phyloP scores from a whole-genome alignment of 2,329 filamentous ascomycete genomes.

The Talaromyces sp. region DNA sequence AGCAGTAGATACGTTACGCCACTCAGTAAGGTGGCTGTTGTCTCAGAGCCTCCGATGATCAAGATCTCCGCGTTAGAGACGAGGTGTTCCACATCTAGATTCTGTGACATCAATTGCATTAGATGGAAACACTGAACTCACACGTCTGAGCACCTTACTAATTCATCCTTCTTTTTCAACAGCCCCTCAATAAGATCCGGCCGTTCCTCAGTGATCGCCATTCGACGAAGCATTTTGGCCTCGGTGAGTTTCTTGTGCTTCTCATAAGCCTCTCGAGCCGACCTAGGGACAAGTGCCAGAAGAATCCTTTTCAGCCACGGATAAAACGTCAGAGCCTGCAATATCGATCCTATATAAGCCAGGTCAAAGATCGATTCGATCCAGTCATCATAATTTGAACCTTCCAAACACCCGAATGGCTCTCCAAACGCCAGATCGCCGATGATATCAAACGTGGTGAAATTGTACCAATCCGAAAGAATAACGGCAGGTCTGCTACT shows the following conservation, averaged over 20 bases:
- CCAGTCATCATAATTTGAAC: neutral
- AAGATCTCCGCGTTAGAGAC: conserved; percentile 2
- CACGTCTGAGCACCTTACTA: conserved; percentile 15
- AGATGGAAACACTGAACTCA: conserved; percentile 29
- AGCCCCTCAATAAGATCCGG: conserved; percentile 19
- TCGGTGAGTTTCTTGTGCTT: conserved; percentile 15
- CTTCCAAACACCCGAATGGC: conserved; percentile 25
- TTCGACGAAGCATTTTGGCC: conserved; percentile 18
- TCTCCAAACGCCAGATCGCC: conserved; percentile 40
- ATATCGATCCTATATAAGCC: conserved; percentile 14
- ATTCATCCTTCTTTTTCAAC: conserved; percentile 18
- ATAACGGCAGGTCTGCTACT: conserved; percentile 18
- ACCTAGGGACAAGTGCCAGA: conserved; percentile 9
- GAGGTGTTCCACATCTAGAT: neutral
- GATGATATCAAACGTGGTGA: conserved; percentile 38
- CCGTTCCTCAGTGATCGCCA: conserved; percentile 14
- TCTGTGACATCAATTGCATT: neutral
- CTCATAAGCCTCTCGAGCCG: conserved; percentile 14
- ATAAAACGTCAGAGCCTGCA: conserved; percentile 17
- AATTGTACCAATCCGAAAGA: conserved; percentile 33
- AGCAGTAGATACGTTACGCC: conserved; percentile 42
- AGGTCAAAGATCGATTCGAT: conserved; percentile 4
- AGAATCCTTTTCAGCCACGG: conserved; percentile 16
- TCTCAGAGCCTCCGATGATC: conserved; percentile 28
- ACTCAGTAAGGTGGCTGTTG: conserved; percentile 42